These are phyloP conservation scores for Fusarium denticulatum DNA, from an alignment of 2,329 filamentous ascomycete genomes.

Conservation along the genomic window DNA sequence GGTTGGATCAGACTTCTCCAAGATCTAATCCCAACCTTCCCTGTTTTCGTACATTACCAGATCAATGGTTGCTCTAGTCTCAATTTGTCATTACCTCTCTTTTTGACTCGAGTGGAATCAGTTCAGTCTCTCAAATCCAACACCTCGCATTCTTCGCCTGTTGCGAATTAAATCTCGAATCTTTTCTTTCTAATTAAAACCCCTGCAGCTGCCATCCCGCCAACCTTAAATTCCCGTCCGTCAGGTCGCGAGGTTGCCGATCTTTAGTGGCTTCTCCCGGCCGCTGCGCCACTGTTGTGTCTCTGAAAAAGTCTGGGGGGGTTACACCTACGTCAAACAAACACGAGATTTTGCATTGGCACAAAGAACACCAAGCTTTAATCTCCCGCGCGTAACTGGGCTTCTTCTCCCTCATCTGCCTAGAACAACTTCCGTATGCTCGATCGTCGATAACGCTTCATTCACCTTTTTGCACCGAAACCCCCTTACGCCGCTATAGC, in stretches of 20 bases:
- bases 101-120: background rate
- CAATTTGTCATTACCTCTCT: background rate
- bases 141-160: background rate
- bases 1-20: slow-evolving; percentile 13
- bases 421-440: background rate
- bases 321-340: slow-evolving; percentile 35
- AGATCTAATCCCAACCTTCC: slow-evolving; percentile 26
- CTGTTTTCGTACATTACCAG: slow-evolving; percentile 9
- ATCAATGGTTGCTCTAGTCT: background rate
- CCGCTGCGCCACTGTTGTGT: slow-evolving; percentile 33
- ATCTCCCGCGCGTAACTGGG: slow-evolving; percentile 10
- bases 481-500: slow-evolving; percentile 9
- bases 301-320: slow-evolving; percentile 6
- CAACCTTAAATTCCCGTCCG: slow-evolving; percentile 33
- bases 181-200: slow-evolving; percentile 13
- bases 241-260: slow-evolving; percentile 17
- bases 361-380: slow-evolving; percentile 31
- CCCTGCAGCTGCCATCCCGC: slow-evolving; percentile 34
- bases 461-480: slow-evolving; percentile 2
- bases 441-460: background rate
- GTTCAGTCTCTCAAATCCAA: too few relatives aligned
- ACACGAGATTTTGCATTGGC: slow-evolving; percentile 39
- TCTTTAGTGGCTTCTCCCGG: slow-evolving; percentile 25
- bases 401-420: background rate
- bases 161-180: background rate